These are phyloP conservation scores for Ambrosia artemisiifolia DNA, from an alignment of 129 eudicot species.

Conservation along the genomic window DNA sequence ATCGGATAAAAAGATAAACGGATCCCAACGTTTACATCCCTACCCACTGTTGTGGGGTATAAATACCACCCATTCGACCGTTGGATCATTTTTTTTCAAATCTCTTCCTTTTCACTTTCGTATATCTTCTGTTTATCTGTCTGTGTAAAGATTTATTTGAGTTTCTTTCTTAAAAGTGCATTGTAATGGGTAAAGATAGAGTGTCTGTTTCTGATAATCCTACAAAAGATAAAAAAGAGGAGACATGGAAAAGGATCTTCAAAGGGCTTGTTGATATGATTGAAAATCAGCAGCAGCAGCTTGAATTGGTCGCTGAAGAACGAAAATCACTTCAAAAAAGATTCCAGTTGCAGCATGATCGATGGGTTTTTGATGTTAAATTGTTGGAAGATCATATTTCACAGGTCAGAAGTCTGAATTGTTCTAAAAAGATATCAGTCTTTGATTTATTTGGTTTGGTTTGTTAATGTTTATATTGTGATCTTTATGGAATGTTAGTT, in stretches of 20 bases:
- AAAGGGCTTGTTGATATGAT: conserved; percentile 43
- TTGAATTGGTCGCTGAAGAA: conserved; percentile 33
- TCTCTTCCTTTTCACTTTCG: not conserved
- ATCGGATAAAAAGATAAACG: not conserved
- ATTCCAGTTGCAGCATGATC: conserved; percentile 30
- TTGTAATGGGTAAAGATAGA: conserved; percentile 43
- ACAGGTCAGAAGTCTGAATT: conserved; percentile 30
- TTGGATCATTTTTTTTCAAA: not conserved
- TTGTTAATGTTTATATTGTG: not conserved
- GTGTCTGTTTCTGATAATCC: conserved; percentile 9
- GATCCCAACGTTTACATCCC: not conserved
- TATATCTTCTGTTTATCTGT: not conserved
- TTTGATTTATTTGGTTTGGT: not conserved
- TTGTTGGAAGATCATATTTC: conserved; percentile 34
- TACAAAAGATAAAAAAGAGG: conserved; percentile 39
- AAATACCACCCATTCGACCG: conserved; percentile 5
- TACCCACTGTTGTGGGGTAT: not conserved
- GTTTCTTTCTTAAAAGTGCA: too few species aligned
- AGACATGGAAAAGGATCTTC: conserved; percentile 52
- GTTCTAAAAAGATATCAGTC: not conserved
- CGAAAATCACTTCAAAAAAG: conserved; percentile 45
- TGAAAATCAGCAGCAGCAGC: conserved; percentile 39
- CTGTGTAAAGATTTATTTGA: too few species aligned
- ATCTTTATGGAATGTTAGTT: not conserved
- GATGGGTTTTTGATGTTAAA: conserved; percentile 46